phyloP scores from a whole-genome alignment of 805 yeast species.

The Maudiozyma bulderi region DNA sequence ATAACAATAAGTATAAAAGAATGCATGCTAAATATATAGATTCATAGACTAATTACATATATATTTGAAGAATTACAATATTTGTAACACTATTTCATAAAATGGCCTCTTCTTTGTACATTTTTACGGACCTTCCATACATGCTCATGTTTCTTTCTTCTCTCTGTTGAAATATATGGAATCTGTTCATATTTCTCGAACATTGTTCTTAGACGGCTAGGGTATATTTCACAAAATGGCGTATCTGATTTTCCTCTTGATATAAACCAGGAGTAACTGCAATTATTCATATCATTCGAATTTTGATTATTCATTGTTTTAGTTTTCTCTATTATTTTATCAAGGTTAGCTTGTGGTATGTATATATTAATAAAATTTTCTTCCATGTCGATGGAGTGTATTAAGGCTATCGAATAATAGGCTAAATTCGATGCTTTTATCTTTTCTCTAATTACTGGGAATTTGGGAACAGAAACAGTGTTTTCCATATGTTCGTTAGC shows the following conservation, averaged over 20 bases:
- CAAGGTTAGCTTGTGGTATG: constrained; percentile 32
- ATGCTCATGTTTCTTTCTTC: constrained; percentile 38
- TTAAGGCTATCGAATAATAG: constrained; percentile 35
- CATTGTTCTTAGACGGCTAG: constrained; percentile 14
- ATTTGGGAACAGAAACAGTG: not conserved
- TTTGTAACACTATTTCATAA: constrained; percentile 10
- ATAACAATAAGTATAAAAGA: not conserved
- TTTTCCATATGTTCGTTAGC: too few relatives aligned
- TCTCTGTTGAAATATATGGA: constrained; percentile 39
- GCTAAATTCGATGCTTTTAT: not conserved
- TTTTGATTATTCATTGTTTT: not conserved
- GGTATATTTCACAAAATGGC: constrained; percentile 48
- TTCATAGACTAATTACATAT: not conserved
- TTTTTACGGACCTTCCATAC: constrained; percentile 52
- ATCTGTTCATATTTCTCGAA: constrained; percentile 10
- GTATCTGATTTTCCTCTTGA: constrained; percentile 57
- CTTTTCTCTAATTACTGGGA: constrained; percentile 17
- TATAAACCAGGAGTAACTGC: constrained; percentile 33
- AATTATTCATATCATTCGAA: constrained; percentile 4
- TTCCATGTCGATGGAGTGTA: constrained; percentile 52
- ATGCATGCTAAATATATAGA: not conserved
- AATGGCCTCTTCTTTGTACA: constrained; percentile 38
- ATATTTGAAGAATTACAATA: not conserved
- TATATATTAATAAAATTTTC: constrained; percentile 42
- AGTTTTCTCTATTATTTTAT: constrained; percentile 6